phyloP scores from a whole-genome alignment of 2,329 filamentous ascomycete species.

The Aschersonia sp. region DNA sequence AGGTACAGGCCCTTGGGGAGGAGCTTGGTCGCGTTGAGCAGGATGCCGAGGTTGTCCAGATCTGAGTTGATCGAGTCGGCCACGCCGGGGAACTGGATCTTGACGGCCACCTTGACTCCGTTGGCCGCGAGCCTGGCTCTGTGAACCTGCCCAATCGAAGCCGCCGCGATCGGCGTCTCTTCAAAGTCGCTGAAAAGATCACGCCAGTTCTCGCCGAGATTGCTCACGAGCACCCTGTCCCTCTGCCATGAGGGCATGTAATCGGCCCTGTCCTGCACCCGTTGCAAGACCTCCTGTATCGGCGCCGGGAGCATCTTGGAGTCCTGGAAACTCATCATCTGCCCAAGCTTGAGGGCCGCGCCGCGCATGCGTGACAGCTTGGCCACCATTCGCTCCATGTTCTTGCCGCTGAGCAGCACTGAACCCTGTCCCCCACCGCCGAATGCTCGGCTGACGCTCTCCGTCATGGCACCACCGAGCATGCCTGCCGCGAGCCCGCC shows the following conservation, averaged over 20 bases:
- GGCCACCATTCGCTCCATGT: slow-evolving; percentile 84
- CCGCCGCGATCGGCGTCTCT: slow-evolving; percentile 83
- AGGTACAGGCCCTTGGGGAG: slow-evolving; percentile 86
- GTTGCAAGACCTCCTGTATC: slow-evolving; percentile 79
- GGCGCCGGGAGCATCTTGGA: slow-evolving; percentile 81
- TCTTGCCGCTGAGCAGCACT: slow-evolving; percentile 71
- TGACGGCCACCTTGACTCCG: slow-evolving; percentile 71
- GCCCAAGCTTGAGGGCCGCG: slow-evolving; percentile 89
- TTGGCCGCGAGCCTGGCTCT: slow-evolving; percentile 64
- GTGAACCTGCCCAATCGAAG: slow-evolving; percentile 95
- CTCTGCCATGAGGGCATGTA: slow-evolving; percentile 96
- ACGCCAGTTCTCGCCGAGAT: slow-evolving; percentile 74
- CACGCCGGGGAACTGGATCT: slow-evolving; percentile 94
- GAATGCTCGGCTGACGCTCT: slow-evolving; percentile 67
- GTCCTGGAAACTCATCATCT: slow-evolving; percentile 98
- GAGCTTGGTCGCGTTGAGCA: slow-evolving; percentile 79
- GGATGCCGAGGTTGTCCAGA: slow-evolving; percentile 79
- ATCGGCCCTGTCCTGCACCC: slow-evolving; percentile 90
- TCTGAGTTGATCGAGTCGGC: slow-evolving; percentile 94
- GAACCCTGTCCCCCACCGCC: slow-evolving; percentile 53
- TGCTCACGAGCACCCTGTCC: slow-evolving; percentile 63
- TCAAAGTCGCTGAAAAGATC: slow-evolving; percentile 73
- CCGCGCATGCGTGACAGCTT: slow-evolving; percentile 94
- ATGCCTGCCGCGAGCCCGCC: slow-evolving; percentile 85
- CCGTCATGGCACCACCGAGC: slow-evolving; percentile 81